A percentile compares a stretch with the other conserved stretches of the same genome.
These are phyloP conservation scores for Alternaria gansuensis DNA, from an alignment of 2,329 filamentous ascomycete genomes.

Conservation along the genomic window DNA sequence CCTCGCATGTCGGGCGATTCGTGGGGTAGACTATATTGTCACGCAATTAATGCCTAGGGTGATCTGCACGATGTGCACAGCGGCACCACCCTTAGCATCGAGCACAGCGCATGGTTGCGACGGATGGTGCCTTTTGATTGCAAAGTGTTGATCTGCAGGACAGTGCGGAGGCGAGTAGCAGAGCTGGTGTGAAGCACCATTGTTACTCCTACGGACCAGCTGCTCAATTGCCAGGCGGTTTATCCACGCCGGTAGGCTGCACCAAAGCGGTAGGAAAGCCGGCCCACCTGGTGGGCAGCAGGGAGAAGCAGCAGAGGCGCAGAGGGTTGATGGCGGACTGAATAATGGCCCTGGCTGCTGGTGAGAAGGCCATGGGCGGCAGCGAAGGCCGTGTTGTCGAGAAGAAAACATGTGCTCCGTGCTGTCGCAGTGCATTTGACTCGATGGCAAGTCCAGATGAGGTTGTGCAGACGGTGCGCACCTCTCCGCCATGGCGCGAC, in stretches of 20 bases:
- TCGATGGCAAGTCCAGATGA: neutral
- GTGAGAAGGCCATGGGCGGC: slow-evolving; percentile 1
- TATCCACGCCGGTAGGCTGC: slow-evolving; percentile 9
- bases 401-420: slow-evolving; percentile 15
- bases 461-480: slow-evolving; percentile 1
- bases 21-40: slow-evolving; percentile 49
- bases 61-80: slow-evolving; percentile 41
- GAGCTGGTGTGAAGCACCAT: slow-evolving; percentile 8
- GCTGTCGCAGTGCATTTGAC: slow-evolving; percentile 3
- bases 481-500: slow-evolving; percentile 4
- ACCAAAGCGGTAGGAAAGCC: slow-evolving; percentile 21
- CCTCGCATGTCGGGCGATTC: slow-evolving; percentile 52
- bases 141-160: slow-evolving; percentile 31
- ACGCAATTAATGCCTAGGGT: slow-evolving; percentile 35
- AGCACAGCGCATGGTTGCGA: slow-evolving; percentile 22
- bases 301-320: slow-evolving; percentile 16
- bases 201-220: slow-evolving; percentile 9
- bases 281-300: slow-evolving; percentile 10
- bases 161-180: slow-evolving; percentile 20
- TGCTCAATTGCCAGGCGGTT: slow-evolving; percentile 20
- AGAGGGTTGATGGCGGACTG: slow-evolving; percentile 7
- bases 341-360: slow-evolving; percentile 5
- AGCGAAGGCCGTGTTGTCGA: slow-evolving; percentile 3
- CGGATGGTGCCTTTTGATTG: slow-evolving; percentile 21
- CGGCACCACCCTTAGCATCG: slow-evolving; percentile 29